Percentiles rank a stretch among this genome's conserved stretches.
These are phyloP conservation scores for Saposhnikovia divaricata DNA, from an alignment of 129 eudicot species.

Conservation along the genomic window DNA sequence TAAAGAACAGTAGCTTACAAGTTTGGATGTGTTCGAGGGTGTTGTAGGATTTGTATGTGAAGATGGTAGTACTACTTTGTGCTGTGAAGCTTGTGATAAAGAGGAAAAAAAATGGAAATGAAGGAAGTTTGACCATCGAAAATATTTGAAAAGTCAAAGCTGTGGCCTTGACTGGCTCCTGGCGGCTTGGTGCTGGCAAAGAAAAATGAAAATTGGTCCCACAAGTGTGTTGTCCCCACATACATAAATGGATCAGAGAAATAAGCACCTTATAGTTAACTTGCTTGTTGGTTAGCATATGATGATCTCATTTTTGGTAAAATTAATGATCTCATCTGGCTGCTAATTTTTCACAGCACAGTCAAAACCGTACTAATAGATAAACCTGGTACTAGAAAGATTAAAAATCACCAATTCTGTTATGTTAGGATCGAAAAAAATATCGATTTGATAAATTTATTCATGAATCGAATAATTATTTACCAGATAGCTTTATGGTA, in stretches of 20 bases:
- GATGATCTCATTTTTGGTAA: too few species aligned
- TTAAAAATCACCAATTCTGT: too few species aligned
- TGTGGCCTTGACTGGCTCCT: constrained; percentile 61
- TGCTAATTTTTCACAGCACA: too few species aligned
- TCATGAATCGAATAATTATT: too few species aligned
- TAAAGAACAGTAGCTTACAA: neutral
- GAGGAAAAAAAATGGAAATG: neutral
- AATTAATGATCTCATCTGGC: neutral
- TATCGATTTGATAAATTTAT: too few species aligned
- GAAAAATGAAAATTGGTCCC: neutral
- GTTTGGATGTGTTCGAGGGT: neutral
- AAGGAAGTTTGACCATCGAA: constrained; percentile 73
- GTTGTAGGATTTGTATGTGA: neutral
- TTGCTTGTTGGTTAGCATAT: neutral
- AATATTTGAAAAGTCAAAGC: constrained; percentile 54
- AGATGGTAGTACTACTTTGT: neutral
- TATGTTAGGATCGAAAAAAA: too few species aligned
- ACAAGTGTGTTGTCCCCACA: neutral
- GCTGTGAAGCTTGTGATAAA: neutral
- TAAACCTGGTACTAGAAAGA: too few species aligned
- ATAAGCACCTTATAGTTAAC: neutral
- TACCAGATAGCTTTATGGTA: too few species aligned
- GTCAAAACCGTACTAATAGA: too few species aligned
- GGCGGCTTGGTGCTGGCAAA: constrained; percentile 44
- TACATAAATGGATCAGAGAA: neutral